Conservation (phyloP, 352 stramenopile genomes). For the Detonula confervacea region DNA sequence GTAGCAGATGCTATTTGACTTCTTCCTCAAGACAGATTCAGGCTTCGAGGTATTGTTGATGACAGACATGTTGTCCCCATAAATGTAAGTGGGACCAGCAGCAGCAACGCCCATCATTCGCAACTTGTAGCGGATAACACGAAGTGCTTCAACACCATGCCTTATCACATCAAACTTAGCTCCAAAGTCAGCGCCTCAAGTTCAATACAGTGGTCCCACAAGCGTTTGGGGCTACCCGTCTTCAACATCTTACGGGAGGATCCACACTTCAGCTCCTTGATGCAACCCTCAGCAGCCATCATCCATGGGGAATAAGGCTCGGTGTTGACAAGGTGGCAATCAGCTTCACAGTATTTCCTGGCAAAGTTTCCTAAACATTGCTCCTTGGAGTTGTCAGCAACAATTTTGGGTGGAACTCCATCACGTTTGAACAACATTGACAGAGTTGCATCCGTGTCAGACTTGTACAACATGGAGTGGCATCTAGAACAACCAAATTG, state of each 20-base stretch:
- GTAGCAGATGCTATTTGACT: conserved; percentile 46
- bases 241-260: conserved; percentile 3
- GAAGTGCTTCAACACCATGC: conserved; percentile 23
- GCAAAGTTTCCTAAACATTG: conserved; percentile 20
- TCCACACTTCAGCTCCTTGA: conserved; percentile 36
- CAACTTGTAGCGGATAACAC: conserved; percentile 55
- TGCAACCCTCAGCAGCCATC: conserved; percentile 31
- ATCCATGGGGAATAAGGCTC: conserved; percentile 40
- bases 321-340: not conserved
- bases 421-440: conserved; percentile 10
- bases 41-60: conserved; percentile 25
- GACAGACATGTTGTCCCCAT: conserved; percentile 54
- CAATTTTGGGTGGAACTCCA: conserved; percentile 27
- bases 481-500: conserved; percentile 19
- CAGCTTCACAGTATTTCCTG: not conserved
- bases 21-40: conserved; percentile 60
- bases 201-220: conserved; percentile 24
- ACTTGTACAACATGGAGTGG: conserved; percentile 34
- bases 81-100: conserved; percentile 37
- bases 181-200: conserved; percentile 3
- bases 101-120: conserved; percentile 50
- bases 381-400: conserved; percentile 41
- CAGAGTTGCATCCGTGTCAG: conserved; percentile 34
- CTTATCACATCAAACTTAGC: conserved; percentile 54
- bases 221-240: not conserved